phyloP scores from a whole-genome alignment of 2,329 filamentous ascomycete species.

The Aspergillus carbonarius region DNA sequence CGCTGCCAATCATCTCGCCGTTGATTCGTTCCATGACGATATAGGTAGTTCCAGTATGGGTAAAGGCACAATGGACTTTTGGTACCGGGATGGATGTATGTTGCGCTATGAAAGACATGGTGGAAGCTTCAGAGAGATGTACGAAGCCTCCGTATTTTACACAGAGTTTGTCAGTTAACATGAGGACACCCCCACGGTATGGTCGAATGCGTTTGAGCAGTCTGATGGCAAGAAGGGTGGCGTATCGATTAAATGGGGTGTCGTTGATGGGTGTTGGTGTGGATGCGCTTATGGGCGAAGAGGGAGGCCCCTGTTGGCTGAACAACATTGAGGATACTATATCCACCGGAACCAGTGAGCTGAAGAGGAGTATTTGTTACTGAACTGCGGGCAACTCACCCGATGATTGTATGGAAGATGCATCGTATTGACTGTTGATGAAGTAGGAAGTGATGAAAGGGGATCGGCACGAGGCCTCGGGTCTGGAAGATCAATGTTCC shows the following conservation, averaged over 20 bases:
- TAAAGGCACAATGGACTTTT: slow-evolving; percentile 40
- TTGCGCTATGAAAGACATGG: slow-evolving; percentile 38
- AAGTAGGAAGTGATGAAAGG: too few species aligned
- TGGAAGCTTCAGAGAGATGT: slow-evolving; percentile 35
- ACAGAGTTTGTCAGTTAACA: slow-evolving; percentile 30
- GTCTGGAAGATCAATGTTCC: too few species aligned
- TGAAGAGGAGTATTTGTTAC: too few species aligned
- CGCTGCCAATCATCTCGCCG: slow-evolving; percentile 33
- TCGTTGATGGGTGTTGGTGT: slow-evolving; percentile 8
- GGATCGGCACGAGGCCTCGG: too few species aligned
- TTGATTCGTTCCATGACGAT: slow-evolving; percentile 44
- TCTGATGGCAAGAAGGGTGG: slow-evolving; percentile 25
- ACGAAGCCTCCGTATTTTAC: slow-evolving; percentile 32
- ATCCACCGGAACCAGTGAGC: too few species aligned
- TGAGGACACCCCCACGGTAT: slow-evolving; percentile 26
- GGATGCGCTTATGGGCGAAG: too few species aligned
- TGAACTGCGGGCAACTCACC: too few species aligned
- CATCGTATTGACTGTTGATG: too few species aligned
- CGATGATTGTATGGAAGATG: too few species aligned
- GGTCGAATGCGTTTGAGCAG: slow-evolving; percentile 22
- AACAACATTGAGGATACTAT: too few species aligned
- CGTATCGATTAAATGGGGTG: slow-evolving; percentile 17
- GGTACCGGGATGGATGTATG: slow-evolving; percentile 43
- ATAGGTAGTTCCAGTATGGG: slow-evolving; percentile 30
- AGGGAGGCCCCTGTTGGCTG: too few species aligned